Conservation (phyloP, 495 filamentous ascomycete species). For the Chaetomium cochliodes region DNA sequence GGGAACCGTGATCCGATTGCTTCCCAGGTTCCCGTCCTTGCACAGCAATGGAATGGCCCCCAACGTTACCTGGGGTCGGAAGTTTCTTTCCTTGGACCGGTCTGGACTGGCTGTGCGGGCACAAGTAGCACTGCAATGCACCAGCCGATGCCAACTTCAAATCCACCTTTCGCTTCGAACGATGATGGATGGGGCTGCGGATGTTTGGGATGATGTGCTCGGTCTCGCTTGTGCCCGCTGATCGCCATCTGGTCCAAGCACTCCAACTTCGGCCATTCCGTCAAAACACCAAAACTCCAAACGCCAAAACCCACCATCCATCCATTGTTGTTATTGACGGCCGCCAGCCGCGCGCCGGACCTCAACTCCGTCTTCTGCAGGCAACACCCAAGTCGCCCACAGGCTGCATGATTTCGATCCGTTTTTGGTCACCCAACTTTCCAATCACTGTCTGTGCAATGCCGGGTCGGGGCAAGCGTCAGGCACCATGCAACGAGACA, state of each 20-base stretch:
- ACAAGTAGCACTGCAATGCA: too few relatives aligned
- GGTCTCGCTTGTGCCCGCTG: background rate
- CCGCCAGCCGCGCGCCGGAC: too few relatives aligned
- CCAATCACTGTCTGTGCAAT: constrained; percentile 4
- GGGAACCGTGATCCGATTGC: too few relatives aligned
- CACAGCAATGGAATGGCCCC: too few relatives aligned
- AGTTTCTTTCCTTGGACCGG: too few relatives aligned
- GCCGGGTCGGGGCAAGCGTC: constrained; percentile 13
- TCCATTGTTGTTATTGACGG: background rate
- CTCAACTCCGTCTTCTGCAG: background rate
- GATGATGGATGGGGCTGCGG: too few relatives aligned
- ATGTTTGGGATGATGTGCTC: background rate
- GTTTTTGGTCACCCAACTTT: constrained; percentile 3
- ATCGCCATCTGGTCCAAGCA: background rate
- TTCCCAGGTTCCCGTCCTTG: too few relatives aligned
- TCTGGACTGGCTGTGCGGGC: too few relatives aligned
- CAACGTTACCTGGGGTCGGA: too few relatives aligned
- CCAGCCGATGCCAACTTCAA: too few relatives aligned
- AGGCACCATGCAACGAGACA: background rate
- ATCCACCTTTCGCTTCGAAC: too few relatives aligned
- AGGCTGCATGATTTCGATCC: background rate
- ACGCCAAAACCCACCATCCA: background rate
- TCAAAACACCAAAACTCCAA: background rate
- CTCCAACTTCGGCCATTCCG: background rate
- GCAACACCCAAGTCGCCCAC: background rate